These are phyloP conservation scores for Psilocybe sp. DNA, from an alignment of 768 basidiomycete species.

Conservation along the genomic window DNA sequence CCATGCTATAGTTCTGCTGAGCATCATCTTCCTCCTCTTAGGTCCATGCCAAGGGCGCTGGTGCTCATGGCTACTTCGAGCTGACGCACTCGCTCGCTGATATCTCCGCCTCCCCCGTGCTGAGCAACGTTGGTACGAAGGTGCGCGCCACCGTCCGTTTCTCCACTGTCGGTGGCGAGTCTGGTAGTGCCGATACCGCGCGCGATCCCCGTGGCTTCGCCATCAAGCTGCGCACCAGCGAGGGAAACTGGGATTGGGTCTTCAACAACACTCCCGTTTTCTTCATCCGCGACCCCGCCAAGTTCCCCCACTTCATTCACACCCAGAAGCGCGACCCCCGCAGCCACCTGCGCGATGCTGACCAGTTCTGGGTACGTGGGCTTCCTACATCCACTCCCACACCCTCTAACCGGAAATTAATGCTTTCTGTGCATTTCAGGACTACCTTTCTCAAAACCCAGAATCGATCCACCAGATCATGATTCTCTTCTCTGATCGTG, in stretches of 20 bases:
- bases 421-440: constrained; percentile 38
- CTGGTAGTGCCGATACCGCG: constrained; percentile 87
- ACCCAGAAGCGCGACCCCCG: constrained; percentile 90
- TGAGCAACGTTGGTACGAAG: constrained; percentile 65
- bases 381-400: not conserved
- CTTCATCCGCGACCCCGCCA: constrained; percentile 83
- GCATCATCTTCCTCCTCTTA: constrained; percentile 33
- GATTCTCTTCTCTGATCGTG: constrained; percentile 94
- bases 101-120: constrained; percentile 67
- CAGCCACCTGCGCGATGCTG: constrained; percentile 85
- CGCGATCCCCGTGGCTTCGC: constrained; percentile 95
- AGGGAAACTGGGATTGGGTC: constrained; percentile 93
- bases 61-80: constrained; percentile 92
- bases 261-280: constrained; percentile 92
- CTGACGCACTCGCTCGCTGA: constrained; percentile 85
- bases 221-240: constrained; percentile 81
- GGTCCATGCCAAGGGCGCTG: constrained; percentile 91
- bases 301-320: constrained; percentile 95
- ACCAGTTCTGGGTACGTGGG: constrained; percentile 73
- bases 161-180: constrained; percentile 90
- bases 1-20: constrained; percentile 7
- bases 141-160: constrained; percentile 80
- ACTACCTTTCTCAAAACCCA: constrained; percentile 85
- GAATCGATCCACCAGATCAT: constrained; percentile 87
- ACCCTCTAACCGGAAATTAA: not conserved